Conservation (phyloP, 2,329 filamentous ascomycete species). For the Mycosphaerella sp. region DNA sequence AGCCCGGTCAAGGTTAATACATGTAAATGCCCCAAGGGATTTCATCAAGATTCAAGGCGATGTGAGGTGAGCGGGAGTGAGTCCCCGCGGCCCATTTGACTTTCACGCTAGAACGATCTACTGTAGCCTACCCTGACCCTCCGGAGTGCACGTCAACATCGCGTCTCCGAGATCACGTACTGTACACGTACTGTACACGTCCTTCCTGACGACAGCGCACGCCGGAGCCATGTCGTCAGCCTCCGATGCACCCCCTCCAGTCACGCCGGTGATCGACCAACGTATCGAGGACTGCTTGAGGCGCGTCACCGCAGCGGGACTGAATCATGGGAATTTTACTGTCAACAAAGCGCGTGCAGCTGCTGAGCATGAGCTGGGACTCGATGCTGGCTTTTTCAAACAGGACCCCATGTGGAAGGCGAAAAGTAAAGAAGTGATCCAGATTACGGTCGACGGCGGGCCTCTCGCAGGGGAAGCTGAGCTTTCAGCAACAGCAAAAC, state of each 20-base stretch:
- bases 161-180: background rate
- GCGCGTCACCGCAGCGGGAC: conserved; percentile 36
- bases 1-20: too few relatives aligned
- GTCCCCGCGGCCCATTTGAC: too few relatives aligned
- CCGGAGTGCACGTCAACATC: background rate
- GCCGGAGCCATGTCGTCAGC: conserved; percentile 18
- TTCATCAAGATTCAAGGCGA: too few relatives aligned
- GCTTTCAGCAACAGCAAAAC: conserved; percentile 14
- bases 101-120: too few relatives aligned
- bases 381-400: conserved; percentile 52
- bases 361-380: conserved; percentile 46
- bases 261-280: conserved; percentile 32
- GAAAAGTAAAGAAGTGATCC: conserved; percentile 49
- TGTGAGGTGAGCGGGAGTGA: too few relatives aligned
- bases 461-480: too few relatives aligned
- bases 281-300: conserved; percentile 38
- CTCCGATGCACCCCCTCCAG: conserved; percentile 19
- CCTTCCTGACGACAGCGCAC: background rate
- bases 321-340: conserved; percentile 48
- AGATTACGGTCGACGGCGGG: conserved; percentile 42
- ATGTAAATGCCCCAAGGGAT: too few relatives aligned
- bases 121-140: too few relatives aligned
- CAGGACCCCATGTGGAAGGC: conserved; percentile 47
- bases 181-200: too few relatives aligned
- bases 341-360: conserved; percentile 51